Evolutionary conservation across 2,329 filamentous ascomycete species (phyloP).

Genomic region (Tolypocladium tundrense): DNA sequence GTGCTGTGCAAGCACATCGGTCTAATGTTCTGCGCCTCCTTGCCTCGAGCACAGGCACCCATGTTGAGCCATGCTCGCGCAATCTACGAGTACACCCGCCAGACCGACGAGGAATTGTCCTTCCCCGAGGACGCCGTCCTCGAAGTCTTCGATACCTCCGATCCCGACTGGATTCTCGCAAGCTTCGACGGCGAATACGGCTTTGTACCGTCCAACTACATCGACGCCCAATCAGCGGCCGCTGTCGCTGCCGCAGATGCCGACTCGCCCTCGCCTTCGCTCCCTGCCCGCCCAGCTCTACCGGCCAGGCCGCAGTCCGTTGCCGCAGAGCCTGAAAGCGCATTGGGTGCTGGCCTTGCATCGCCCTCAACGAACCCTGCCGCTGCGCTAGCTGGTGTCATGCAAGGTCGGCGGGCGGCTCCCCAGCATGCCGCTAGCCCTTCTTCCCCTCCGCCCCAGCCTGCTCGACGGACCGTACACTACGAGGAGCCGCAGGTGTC

Average conservation of each 20-base stretch:
- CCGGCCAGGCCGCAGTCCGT: slow-evolving; percentile 29
- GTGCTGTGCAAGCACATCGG: slow-evolving; percentile 40
- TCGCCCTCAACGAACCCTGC: slow-evolving; percentile 33
- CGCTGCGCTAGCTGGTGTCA: slow-evolving; percentile 44
- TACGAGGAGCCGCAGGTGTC: slow-evolving; percentile 15
- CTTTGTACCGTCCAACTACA: slow-evolving; percentile 94
- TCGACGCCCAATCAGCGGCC: slow-evolving; percentile 54
- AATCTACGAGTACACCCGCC: slow-evolving; percentile 95
- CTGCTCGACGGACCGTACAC: slow-evolving; percentile 12
- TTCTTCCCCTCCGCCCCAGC: slow-evolving; percentile 14
- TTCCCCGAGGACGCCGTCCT: slow-evolving; percentile 82
- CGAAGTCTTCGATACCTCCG: slow-evolving; percentile 78
- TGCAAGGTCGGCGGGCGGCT: slow-evolving; percentile 36
- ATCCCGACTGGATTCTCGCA: slow-evolving; percentile 94
- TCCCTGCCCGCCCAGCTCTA: slow-evolving; percentile 27
- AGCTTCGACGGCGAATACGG: slow-evolving; percentile 78
- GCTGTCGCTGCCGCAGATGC: slow-evolving; percentile 32
- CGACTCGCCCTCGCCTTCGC: slow-evolving; percentile 20
- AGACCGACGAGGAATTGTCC: slow-evolving; percentile 95
- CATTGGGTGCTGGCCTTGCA: slow-evolving; percentile 13
- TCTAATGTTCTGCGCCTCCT: slow-evolving; percentile 10
- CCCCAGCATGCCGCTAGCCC: slow-evolving; percentile 16
- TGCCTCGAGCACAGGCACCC: slow-evolving; percentile 38
- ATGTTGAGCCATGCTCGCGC: slow-evolving; percentile 66
- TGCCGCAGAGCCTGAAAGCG: slow-evolving; percentile 20